phyloP scores from a whole-genome alignment of 2,329 filamentous ascomycete genomes.

The Tolypocladium tropicale region DNA sequence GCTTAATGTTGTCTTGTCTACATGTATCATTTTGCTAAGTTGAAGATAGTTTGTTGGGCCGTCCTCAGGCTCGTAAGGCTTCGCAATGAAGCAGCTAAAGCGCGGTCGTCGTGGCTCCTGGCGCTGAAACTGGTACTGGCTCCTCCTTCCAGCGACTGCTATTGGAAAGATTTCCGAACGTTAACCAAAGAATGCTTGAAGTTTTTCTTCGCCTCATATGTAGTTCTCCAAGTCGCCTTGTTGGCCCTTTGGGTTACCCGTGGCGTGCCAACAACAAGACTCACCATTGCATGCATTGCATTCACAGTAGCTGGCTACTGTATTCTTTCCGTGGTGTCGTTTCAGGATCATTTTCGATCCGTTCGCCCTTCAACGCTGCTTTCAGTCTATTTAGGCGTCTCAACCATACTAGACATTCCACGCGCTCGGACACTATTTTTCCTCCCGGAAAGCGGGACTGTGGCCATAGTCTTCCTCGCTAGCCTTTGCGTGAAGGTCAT shows the following conservation, averaged over 20 bases:
- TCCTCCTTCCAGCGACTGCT: not conserved
- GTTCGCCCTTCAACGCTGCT: constrained; percentile 22
- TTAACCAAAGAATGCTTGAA: not conserved
- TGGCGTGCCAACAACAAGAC: constrained; percentile 5
- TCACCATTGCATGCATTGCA: constrained; percentile 7
- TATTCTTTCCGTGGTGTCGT: constrained; percentile 14
- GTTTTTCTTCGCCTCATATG: constrained; percentile 3
- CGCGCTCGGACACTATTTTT: constrained; percentile 20
- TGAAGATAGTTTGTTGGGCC: constrained; percentile 3
- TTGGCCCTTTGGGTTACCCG: constrained; percentile 8
- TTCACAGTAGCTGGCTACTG: constrained; percentile 8
- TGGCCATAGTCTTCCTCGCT: constrained; percentile 14
- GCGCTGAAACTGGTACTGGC: constrained; percentile 6
- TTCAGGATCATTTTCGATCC: constrained; percentile 19
- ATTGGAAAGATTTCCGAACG: not conserved
- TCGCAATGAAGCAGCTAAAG: constrained; percentile 3
- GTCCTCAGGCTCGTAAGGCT: constrained; percentile 2
- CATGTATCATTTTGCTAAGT: not conserved
- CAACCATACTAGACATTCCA: constrained; percentile 20
- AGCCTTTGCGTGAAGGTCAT: constrained; percentile 16
- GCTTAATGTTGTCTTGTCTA: not conserved
- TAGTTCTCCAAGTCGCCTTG: constrained; percentile 7
- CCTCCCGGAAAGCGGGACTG: constrained; percentile 8
- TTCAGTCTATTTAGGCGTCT: constrained; percentile 17
- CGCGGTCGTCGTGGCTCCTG: constrained; percentile 6